Base-by-base conservation (phyloP, 768 basidiomycete genomes). In the Leccinum olivaceopallidum region DNA sequence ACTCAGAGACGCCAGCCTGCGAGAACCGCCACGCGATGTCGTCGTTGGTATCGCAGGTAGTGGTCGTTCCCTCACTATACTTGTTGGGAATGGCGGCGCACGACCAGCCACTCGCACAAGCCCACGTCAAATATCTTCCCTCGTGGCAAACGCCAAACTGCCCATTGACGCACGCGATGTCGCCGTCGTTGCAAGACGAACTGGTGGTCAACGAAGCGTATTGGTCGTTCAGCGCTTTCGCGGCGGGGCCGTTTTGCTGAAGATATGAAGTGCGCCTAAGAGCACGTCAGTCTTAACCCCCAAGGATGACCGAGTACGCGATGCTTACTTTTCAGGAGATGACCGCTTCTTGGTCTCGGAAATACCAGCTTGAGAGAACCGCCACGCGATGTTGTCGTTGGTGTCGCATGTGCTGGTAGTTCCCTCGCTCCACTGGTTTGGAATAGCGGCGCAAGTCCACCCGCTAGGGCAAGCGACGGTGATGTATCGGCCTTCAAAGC, bases 81-180 rank as follows among this genome's bases (percentile, higher is more conserved):
- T 68, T 61, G n/a, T 70, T 65, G 32, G 69, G 69, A 58, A 70
- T 59, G 32, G 69, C 69, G 16, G 69, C 67, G 55, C 69, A 70
- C 2, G 61, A 42, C 63, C 63, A 66, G 53, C 55, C 44, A 0
- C 48, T 47, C 6, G 63, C 56, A 47, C 69, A 70, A 24, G 53
- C 16, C 54, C 59, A 60, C 1, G 60, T 60, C 28, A 59, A 26
- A 57, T 66, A 70, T 14, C 44, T 54, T 32, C 61, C 34, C 26
- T 61, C 50, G 39, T 63, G 32, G 53, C 69, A 70, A 8, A 51
- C 18, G 2, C 64, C 69, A 49, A 64, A 70, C 51, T 57, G 37
- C 24, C 65, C 67, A 20, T 22, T n/a, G 49, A 70, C 51, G 49
- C 69, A 71, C 30, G 69, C 69, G 24, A 59, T 1, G 1, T 70